Percentiles rank a stretch among this genome's conserved stretches.
Evolutionary conservation across 208 protist genomes (phyloP).

Genomic region (Trypanosoma cruzi): DNA sequence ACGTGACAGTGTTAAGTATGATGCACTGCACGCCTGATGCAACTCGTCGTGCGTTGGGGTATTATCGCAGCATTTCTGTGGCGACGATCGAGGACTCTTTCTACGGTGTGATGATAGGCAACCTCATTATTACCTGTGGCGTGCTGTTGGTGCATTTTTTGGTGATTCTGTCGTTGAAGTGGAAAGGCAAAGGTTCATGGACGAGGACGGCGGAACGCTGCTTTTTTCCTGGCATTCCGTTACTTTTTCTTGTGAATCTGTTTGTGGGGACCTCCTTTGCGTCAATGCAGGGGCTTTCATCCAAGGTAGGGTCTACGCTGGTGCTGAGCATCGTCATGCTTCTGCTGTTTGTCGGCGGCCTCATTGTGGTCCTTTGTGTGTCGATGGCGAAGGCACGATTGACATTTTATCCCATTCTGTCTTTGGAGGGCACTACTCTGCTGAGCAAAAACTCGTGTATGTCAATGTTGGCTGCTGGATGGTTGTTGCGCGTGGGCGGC

Average conservation of each 20-base stretch:
- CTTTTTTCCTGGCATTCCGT: conserved; percentile 5
- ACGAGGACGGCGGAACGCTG: neutral
- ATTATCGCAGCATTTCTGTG: conserved; percentile 7
- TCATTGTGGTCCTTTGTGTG: neutral
- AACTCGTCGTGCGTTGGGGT: neutral
- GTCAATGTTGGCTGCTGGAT: neutral
- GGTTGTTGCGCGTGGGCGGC: conserved; percentile 7
- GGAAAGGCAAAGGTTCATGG: neutral
- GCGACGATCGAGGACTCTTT: conserved; percentile 12
- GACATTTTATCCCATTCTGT: neutral
- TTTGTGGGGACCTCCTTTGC: conserved; percentile 17
- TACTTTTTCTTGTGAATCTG: conserved; percentile 5
- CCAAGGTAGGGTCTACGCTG: neutral
- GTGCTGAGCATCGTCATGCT: conserved; percentile 13
- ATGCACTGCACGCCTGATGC: neutral
- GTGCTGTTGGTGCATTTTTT: conserved; percentile 2
- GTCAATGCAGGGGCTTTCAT: conserved; percentile 8
- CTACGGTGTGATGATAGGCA: conserved; percentile 15
- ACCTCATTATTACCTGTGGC: conserved; percentile 7
- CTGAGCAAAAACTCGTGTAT: neutral
- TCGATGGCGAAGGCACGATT: neutral
- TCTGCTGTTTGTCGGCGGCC: conserved; percentile 3
- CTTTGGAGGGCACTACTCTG: neutral
- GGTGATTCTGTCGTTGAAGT: conserved; percentile 3
- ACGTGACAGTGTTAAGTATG: conserved; percentile 17